Conservation (phyloP, 2,329 filamentous ascomycete species). For the Monilinia vaccinii-corymbosi region DNA sequence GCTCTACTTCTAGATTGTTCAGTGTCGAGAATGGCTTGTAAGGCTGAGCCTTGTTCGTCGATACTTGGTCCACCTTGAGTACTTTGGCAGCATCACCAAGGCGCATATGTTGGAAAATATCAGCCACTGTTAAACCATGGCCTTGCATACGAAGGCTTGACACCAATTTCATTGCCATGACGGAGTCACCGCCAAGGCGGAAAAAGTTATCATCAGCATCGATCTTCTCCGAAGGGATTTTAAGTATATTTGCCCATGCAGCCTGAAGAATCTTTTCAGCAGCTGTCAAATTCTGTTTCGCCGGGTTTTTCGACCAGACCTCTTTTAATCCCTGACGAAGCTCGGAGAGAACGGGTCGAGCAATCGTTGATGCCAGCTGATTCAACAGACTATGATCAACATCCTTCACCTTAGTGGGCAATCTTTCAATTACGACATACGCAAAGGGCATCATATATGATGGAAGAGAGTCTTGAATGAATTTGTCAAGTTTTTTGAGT, state of each 20-base stretch:
- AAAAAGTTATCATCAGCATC: constrained; percentile 33
- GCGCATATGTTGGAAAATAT: constrained; percentile 32
- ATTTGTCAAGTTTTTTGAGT: constrained; percentile 35
- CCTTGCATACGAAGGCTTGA: constrained; percentile 26
- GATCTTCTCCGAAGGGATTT: constrained; percentile 25
- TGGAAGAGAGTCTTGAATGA: constrained; percentile 35
- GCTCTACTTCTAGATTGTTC: constrained; percentile 24
- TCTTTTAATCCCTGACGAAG: constrained; percentile 23
- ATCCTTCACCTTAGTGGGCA: constrained; percentile 26
- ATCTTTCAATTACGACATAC: constrained; percentile 34
- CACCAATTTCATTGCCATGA: constrained; percentile 37
- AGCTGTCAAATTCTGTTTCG: constrained; percentile 23
- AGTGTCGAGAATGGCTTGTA: constrained; percentile 33
- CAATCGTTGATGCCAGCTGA: neutral
- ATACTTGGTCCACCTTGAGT: constrained; percentile 26
- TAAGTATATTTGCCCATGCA: constrained; percentile 28
- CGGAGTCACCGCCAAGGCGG: constrained; percentile 31
- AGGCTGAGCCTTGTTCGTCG: constrained; percentile 16
- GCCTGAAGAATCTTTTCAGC: constrained; percentile 30
- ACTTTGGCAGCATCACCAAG: constrained; percentile 5
- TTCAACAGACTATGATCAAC: constrained; percentile 28
- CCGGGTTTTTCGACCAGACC: constrained; percentile 30
- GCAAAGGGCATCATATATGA: constrained; percentile 39
- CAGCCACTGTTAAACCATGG: constrained; percentile 34
- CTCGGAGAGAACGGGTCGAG: constrained; percentile 13